Evolutionary conservation across 345 rosid species (phyloP), one percentile per base, ranked within the genome.

Genomic region (Conringia planisiliqua): DNA sequence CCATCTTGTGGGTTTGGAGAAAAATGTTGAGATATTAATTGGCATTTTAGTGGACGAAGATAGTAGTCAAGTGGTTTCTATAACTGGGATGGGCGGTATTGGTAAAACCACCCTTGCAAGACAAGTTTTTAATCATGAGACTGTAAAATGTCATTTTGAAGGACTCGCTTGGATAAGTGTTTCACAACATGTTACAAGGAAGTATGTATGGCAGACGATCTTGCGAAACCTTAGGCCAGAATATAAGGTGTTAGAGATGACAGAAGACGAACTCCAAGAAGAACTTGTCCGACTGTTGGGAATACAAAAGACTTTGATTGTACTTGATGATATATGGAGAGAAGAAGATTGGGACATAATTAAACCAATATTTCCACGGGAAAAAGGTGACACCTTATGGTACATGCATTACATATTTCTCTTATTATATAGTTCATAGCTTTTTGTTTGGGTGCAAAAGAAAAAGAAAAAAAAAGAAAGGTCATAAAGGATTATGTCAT

Each of bases 51-150:
- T 68, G 6, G 38, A 10, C 1, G 55, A 52, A 7, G 64, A 70
- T 3, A 66, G 44, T 4, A 55, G 57, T 44, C 66, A 71, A 66
- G 66, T 81, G 50, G 81, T 78, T 32, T 72, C 80, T 1, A 75
- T 85, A 2, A 76, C 68, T 0, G 90, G 90, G 4, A 87, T 85
- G 87, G 86, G 87, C 0, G 90, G 90, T 13, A 54, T 83, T 6
- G 88, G 90, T 3, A 87, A 82, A 68, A 87, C 87, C 0, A 54
- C 90, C 7, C 73, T 87, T 0, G 87, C 88, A 1, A 74, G 33
- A 35, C 68, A 75, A 27, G 46, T 85, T 0, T 46, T 79, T 12
- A 43, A 73, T 18, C 77, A 74, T 33, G n/a, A 13, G 7, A 24
- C 36, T 7, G 36, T 14, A 71, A 63, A 32, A 16, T 29, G 47